Evolutionary conservation across 2,329 filamentous ascomycete genomes (phyloP), one percentile per base, ranked within the genome.

Genomic region (Paraphaeosphaeria sporulosa): DNA sequence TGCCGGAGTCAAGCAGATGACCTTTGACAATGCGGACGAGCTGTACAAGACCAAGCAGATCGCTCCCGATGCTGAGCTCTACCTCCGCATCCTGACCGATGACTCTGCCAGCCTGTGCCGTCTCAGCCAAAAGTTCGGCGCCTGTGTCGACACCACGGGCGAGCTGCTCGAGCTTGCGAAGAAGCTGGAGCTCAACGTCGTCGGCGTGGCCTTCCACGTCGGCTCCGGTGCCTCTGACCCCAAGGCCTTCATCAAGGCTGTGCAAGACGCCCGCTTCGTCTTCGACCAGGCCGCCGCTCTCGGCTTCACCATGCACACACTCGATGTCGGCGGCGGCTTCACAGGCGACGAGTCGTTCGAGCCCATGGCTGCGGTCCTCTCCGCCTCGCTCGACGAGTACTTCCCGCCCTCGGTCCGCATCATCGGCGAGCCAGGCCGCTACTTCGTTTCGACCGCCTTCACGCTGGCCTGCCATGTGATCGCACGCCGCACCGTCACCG

Each of bases 11-110:
- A 94, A 91, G 83, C 92, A 97, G 85, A 98, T 99, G 94, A 99
- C 95, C 2, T 98, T 99, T 76, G 95, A 99, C 86, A 99, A 99
- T 72, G 88, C 91, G 77, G 95, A 99, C 78, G 95, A 99, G 85
- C 87, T 99, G 55, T 93, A 94, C 87, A 99, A 99, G 86, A 94
- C 96, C 79, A 95, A 96, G 80, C 91, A 93, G 79, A 87, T 95
- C 71, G 97, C 87, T 75, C 94, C 95, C 2, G 88, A 88, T 50
- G 95, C 95, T 30, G 92, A 97, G 82, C 88, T 99, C 44, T 96
- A 91, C 80, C 85, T 99, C 63, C 94, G 95, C 72, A 99, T 99
- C 81, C 85, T 93, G 76, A 99, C 95, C 62, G 95, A 99, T 76
- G 95, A 99, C 78, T 96, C 94, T 48, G 93, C 92, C 63, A 96